These are phyloP conservation scores for Podospora tetraspora DNA, from an alignment of 495 filamentous ascomycete species.

Conservation along the genomic window DNA sequence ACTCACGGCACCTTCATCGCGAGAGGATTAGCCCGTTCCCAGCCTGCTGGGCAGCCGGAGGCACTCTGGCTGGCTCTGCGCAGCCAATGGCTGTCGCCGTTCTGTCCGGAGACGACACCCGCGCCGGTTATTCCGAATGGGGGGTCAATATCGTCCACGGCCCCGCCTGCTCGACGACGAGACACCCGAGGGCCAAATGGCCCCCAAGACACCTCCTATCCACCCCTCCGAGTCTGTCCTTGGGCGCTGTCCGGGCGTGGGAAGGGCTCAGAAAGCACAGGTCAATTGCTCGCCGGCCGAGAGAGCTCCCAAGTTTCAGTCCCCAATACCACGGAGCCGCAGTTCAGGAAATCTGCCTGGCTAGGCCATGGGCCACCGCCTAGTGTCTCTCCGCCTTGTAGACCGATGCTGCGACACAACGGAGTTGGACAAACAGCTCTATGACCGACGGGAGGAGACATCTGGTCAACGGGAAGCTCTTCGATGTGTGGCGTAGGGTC, in stretches of 20 bases:
- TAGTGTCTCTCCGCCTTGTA: background rate
- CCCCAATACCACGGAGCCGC: background rate
- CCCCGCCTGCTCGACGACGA: background rate
- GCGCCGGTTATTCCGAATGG: background rate
- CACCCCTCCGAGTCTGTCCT: background rate
- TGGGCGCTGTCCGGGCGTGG: background rate
- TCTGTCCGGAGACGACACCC: background rate
- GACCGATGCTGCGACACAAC: background rate
- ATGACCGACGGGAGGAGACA: background rate
- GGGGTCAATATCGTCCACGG: constrained; percentile 6
- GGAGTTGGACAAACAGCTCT: background rate
- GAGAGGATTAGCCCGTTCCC: constrained; percentile 20
- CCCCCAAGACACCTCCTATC: constrained; percentile 3
- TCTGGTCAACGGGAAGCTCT: background rate
- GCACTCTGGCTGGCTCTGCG: background rate
- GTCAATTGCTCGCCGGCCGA: background rate
- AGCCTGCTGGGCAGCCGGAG: constrained; percentile 22
- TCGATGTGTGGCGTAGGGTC: background rate
- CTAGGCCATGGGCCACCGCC: background rate
- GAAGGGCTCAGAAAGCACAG: background rate
- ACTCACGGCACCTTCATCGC: constrained; percentile 3
- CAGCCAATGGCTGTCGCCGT: constrained; percentile 3
- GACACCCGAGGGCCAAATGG: background rate
- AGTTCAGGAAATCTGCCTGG: background rate
- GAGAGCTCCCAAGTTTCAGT: background rate